Percentiles rank a stretch among this genome's conserved stretches.
Evolutionary conservation across 2,329 filamentous ascomycete species (phyloP).

Genomic region (Lasiodiplodia hormozganensis): DNA sequence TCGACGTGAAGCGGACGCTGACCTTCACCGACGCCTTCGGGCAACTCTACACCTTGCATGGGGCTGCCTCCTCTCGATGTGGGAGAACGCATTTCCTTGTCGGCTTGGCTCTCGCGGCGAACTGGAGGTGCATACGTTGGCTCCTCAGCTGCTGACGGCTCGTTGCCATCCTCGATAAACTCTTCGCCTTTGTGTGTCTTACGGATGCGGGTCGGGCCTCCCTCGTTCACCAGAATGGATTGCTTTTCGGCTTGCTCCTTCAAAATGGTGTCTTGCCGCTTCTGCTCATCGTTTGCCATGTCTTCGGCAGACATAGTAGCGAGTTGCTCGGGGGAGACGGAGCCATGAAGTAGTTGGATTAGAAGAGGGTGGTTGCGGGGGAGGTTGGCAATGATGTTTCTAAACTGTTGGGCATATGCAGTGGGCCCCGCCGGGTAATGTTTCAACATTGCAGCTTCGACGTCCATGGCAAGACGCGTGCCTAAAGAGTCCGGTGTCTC

Average conservation of each 20-base stretch:
- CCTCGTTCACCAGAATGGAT: conserved; percentile 78
- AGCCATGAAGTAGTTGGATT: conserved; percentile 74
- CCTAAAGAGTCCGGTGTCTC: conserved; percentile 69
- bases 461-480: conserved; percentile 74
- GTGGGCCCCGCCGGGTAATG: conserved; percentile 59
- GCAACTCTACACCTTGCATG: conserved; percentile 41
- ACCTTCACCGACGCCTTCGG: conserved; percentile 40
- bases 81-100: conserved; percentile 35
- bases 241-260: conserved; percentile 81
- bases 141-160: conserved; percentile 51
- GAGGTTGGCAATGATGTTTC: conserved; percentile 82
- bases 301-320: conserved; percentile 90
- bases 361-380: conserved; percentile 86
- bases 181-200: conserved; percentile 27
- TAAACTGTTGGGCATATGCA: conserved; percentile 69
- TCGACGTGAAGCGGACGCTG: conserved; percentile 43
- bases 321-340: conserved; percentile 75
- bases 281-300: conserved; percentile 89
- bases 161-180: conserved; percentile 41
- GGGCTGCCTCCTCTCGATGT: conserved; percentile 33
- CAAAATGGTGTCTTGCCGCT: conserved; percentile 77
- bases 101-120: conserved; percentile 37
- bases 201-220: conserved; percentile 70
- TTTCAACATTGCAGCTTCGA: conserved; percentile 73
- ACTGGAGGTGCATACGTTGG: conserved; percentile 54